Conservation (phyloP, 2,329 filamentous ascomycete species). For the Fusarium neocosmosporiellum region DNA sequence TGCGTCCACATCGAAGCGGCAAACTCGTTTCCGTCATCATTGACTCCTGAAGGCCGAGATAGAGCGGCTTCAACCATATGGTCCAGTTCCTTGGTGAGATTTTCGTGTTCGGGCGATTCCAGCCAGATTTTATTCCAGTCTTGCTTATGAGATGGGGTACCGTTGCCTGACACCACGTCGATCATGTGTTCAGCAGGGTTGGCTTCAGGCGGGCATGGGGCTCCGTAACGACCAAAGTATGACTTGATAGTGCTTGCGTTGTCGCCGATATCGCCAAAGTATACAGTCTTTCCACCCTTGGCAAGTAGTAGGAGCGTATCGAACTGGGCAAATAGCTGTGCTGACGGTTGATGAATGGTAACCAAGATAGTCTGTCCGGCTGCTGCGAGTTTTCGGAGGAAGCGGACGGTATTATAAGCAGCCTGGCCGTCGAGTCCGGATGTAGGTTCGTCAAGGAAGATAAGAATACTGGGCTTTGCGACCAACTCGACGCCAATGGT, state of each 20-base stretch:
- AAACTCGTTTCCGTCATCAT: not conserved
- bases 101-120: not conserved
- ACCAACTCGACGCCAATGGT: slow-evolving; percentile 68
- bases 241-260: not conserved
- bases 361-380: slow-evolving; percentile 72
- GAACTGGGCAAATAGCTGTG: slow-evolving; percentile 71
- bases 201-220: not conserved
- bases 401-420: not conserved
- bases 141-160: not conserved
- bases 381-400: slow-evolving; percentile 68
- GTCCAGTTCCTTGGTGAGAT: not conserved
- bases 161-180: not conserved
- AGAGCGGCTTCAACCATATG: not conserved
- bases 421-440: not conserved
- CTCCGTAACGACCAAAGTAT: not conserved
- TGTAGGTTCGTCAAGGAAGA: not conserved
- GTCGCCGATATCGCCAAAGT: slow-evolving; percentile 55
- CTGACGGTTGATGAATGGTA: slow-evolving; percentile 75
- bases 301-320: slow-evolving; percentile 71
- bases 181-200: not conserved
- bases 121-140: not conserved
- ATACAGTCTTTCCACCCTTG: slow-evolving; percentile 69
- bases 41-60: not conserved
- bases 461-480: slow-evolving; percentile 60
- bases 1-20: not conserved